Base-by-base conservation (phyloP, 1,139 yeast species). In the Blastobotrys indianensis region DNA sequence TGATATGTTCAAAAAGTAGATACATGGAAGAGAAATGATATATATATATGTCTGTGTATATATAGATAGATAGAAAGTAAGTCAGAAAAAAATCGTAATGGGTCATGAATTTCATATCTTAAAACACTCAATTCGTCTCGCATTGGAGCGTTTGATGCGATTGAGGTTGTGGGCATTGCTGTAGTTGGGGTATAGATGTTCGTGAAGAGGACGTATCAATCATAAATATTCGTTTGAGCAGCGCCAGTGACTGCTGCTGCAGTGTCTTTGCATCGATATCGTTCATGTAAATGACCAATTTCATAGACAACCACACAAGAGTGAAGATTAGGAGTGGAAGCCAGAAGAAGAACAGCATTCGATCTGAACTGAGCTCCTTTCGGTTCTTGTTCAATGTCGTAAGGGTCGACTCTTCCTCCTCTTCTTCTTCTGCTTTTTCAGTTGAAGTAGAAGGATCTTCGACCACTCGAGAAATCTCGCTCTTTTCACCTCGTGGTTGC, bases 271-370 rank as follows among this genome's bases (percentile, higher is more conserved):
- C 35, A 29, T 42, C 38, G 32, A 32, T 42, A 37, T 37, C 20
- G 45, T 36, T 40, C 44, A 40, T 44, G 45, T 23, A 41, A 16
- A 32, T 16, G 41, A 43, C 42, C 15, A 52, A 48, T 49, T 59
- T 53, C 35, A 50, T 43, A 16, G 58, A 57, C 15, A 58, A 41
- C 60, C 60, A 59, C 7, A 56, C 57, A 32, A 61, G 41, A 38
- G 58, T 54, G 44, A 61, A 60, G 16, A 60, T 51, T 20, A 62
- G 53, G n/a, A 62, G 57, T 7, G 65, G 66, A 8, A 62, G 53
- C 65, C 96, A 87, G 73, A 87, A 87, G 62, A 86, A 85, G 45
- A 86, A 67, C 55, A 87, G 71, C 86, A 86, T 83, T 59, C 80
- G 82, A 64, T 87, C 96, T 56, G 85, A 83, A 56, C 78, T 80